Conservation (phyloP, 2,329 filamentous ascomycete genomes). For the Alternaria sp. region DNA sequence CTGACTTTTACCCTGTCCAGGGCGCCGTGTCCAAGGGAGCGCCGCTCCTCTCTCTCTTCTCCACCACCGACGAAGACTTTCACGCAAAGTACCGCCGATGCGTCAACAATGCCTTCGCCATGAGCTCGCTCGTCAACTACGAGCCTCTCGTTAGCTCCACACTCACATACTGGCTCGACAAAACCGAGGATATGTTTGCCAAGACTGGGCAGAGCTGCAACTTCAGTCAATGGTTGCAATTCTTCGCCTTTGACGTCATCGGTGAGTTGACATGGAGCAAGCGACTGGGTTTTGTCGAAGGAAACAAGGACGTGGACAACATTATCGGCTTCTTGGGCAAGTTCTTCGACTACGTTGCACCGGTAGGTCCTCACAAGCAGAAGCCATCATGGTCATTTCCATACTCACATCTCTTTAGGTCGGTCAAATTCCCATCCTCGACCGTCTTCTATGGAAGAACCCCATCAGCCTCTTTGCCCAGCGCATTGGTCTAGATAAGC, state of each 20-base stretch:
- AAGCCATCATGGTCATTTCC: background rate
- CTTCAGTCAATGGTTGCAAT: constrained; percentile 78
- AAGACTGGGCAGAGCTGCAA: constrained; percentile 61
- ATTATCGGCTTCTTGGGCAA: constrained; percentile 71
- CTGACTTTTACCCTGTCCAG: constrained; percentile 82
- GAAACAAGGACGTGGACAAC: constrained; percentile 76
- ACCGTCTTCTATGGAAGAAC: constrained; percentile 76
- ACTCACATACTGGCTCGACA: constrained; percentile 71
- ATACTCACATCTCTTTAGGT: constrained; percentile 56
- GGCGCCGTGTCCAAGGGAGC: constrained; percentile 74
- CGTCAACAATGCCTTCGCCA: constrained; percentile 79
- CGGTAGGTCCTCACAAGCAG: constrained; percentile 57
- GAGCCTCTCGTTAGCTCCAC: constrained; percentile 83
- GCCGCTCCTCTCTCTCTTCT: constrained; percentile 76
- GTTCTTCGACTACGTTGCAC: constrained; percentile 75
- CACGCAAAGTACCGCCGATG: constrained; percentile 78
- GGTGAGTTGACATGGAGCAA: constrained; percentile 80
- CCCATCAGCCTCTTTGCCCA: constrained; percentile 74
- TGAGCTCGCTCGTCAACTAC: constrained; percentile 79
- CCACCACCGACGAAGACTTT: constrained; percentile 76
- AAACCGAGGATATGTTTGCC: constrained; percentile 55
- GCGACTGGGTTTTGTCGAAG: constrained; percentile 77
- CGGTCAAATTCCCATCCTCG: constrained; percentile 77
- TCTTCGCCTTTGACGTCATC: constrained; percentile 83
- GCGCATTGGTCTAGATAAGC: constrained; percentile 71